Percentiles rank a stretch among this genome's conserved stretches.
Evolutionary conservation across 345 rosid species (phyloP).

Genomic region (Citrus sinensis): DNA sequence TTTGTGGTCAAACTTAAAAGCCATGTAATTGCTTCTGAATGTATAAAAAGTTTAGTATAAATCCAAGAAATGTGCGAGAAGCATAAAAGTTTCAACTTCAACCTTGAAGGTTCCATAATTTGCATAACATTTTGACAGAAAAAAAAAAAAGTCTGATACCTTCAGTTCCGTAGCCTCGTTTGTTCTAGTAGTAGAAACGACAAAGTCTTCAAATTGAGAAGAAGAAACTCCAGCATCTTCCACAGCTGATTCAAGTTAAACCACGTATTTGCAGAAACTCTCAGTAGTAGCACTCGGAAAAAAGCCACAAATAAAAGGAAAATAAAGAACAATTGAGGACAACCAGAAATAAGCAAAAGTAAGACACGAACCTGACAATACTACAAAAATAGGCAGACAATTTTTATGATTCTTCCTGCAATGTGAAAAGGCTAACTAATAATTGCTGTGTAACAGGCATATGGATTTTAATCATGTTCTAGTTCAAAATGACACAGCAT

Average conservation of each 20-base stretch:
- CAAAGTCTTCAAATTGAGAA: slow-evolving; percentile 48
- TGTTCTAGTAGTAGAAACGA: slow-evolving; percentile 23
- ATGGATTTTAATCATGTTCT: not conserved
- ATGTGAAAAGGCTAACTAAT: slow-evolving; percentile 8
- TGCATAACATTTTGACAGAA: slow-evolving; percentile 4
- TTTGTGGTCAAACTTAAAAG: not conserved
- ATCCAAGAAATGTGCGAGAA: not conserved
- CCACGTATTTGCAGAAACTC: not conserved
- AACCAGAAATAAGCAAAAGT: not conserved
- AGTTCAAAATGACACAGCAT: not conserved
- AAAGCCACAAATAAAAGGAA: not conserved
- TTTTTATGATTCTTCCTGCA: slow-evolving; percentile 35
- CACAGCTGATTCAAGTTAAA: slow-evolving; percentile 29
- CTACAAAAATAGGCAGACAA: slow-evolving; percentile 32
- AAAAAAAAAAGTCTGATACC: slow-evolving; percentile 29
- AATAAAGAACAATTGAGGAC: not conserved
- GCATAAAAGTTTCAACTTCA: not conserved
- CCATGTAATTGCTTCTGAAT: not conserved
- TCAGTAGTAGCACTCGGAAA: slow-evolving; percentile 2
- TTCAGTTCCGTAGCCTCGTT: slow-evolving; percentile 34
- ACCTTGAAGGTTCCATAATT: not conserved
- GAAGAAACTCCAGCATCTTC: slow-evolving; percentile 41
- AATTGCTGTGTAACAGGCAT: not conserved
- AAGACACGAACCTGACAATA: slow-evolving; percentile 44
- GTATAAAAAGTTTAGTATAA: not conserved